Evolutionary conservation across 148 eudicot genomes (phyloP).

Genomic region (Cornus kousa): DNA sequence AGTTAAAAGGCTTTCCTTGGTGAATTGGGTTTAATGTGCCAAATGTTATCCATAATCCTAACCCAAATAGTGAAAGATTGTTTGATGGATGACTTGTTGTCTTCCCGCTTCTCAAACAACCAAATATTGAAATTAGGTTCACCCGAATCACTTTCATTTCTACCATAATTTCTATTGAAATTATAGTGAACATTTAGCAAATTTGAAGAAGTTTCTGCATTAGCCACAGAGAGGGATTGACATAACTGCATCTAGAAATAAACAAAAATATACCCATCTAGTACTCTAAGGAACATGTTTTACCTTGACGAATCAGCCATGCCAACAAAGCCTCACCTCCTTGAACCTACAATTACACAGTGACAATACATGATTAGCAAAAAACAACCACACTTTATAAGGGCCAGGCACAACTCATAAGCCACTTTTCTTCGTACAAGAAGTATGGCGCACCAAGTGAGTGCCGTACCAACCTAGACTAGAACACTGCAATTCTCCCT

Average conservation of each 20-base stretch:
- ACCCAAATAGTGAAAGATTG: not conserved
- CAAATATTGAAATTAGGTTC: not conserved
- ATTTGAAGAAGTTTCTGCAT: not conserved
- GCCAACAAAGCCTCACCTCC: not conserved
- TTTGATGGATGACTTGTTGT: not conserved
- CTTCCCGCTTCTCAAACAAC: not conserved
- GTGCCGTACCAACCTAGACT: not conserved
- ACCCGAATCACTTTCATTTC: not conserved
- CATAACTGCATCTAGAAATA: not conserved
- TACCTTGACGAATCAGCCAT: slow-evolving; percentile 33
- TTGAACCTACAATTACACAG: slow-evolving; percentile 16
- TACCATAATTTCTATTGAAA: not conserved
- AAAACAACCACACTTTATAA: not conserved
- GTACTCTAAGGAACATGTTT: not conserved
- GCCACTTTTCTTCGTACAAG: not conserved
- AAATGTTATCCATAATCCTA: not conserved
- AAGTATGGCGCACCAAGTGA: not conserved
- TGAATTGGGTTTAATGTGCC: not conserved
- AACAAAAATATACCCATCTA: not conserved
- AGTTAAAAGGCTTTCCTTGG: not conserved
- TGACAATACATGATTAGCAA: not conserved
- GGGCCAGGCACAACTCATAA: slow-evolving; percentile 1
- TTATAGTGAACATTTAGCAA: not conserved
- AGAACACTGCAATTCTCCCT: not conserved
- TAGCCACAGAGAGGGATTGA: not conserved